phyloP scores from a whole-genome alignment of 1,139 yeast species.

The Groenewaldozyma sp. region DNA sequence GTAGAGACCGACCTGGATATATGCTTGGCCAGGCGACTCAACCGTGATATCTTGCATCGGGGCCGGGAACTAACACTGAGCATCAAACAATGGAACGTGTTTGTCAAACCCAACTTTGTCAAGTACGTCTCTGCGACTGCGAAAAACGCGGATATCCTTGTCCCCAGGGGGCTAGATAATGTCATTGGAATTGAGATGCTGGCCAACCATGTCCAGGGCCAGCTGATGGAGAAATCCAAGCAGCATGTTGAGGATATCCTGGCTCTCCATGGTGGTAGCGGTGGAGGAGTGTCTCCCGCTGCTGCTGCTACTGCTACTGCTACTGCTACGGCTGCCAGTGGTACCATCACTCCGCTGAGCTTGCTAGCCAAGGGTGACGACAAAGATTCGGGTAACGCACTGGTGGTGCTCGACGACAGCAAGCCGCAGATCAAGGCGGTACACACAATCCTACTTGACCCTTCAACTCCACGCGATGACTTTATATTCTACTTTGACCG shows the following conservation, averaged over 20 bases:
- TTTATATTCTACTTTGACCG: conserved; percentile 83
- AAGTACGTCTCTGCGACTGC: conserved; percentile 68
- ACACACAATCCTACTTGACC: conserved; percentile 57
- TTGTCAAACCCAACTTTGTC: conserved; percentile 89
- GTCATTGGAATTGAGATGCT: conserved; percentile 68
- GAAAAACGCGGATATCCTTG: conserved; percentile 71
- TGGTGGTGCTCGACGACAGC: conserved; percentile 16
- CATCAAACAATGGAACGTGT: conserved; percentile 78
- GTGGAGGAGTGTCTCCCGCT: conserved; percentile 38
- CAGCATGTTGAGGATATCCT: conserved; percentile 55
- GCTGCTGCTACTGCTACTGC: too few species aligned
- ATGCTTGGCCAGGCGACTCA: conserved; percentile 78
- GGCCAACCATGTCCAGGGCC: conserved; percentile 70
- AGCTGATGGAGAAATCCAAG: conserved; percentile 53
- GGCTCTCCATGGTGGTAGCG: too few species aligned
- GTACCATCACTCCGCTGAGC: too few species aligned
- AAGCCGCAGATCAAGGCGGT: conserved; percentile 68
- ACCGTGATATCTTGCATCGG: conserved; percentile 76
- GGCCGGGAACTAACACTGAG: conserved; percentile 81
- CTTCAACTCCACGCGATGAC: conserved; percentile 53
- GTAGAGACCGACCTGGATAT: conserved; percentile 93
- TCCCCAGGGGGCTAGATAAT: conserved; percentile 86
- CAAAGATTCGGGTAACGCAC: conserved; percentile 3
- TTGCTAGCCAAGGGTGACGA: conserved; percentile 3
- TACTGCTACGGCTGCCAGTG: too few species aligned